Base-by-base conservation (phyloP, 331 rosid species). In the Malus hybrid region DNA sequence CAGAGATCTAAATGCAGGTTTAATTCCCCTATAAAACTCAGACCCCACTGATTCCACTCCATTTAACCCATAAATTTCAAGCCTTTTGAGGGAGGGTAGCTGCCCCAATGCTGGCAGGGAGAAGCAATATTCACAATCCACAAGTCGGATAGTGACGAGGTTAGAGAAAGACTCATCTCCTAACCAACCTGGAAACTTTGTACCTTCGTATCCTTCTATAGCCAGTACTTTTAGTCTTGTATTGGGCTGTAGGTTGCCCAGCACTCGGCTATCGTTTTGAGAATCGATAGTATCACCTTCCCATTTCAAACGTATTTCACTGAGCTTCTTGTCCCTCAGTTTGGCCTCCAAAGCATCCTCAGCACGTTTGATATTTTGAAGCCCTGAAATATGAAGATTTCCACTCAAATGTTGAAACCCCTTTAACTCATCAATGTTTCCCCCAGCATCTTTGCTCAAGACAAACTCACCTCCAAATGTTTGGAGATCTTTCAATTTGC, bases 231-330 rank as follows among this genome's bases (percentile, higher is more conserved):
- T 66, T 12, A 67, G 71, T 6, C 22, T 42, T 67, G 20, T 42
- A 67, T 68, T 48, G 2, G 84, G 82, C 8, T 69, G 68, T 10
- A 86, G 34, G 22, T 66, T 71, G 13, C 74, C 63, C 5, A 83
- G 74, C 22, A 81, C 79, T 70, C 22, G 36, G 53, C 55, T 75
- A 44, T 60, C 61, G 61, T 42, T 62, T 22, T 67, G 32, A 15
- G 33, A 79, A 44, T 73, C 61, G 1, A 57, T 7, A 39, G 53
- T 3, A 1, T 26, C 34, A 12, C 68, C 75, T 5, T 32, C 68
- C 86, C 86, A 84, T 63, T 67, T 36, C 56, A 86, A 63, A 6
- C 9, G n/a, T 24, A 86, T 29, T 71, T 78, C 68, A 2, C 50
- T 75, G 14, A 86, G 79, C 14, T 81, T 72, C 64, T 77, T 79